Base-by-base conservation (phyloP, 805 yeast species). In the Starmera pachycereana region DNA sequence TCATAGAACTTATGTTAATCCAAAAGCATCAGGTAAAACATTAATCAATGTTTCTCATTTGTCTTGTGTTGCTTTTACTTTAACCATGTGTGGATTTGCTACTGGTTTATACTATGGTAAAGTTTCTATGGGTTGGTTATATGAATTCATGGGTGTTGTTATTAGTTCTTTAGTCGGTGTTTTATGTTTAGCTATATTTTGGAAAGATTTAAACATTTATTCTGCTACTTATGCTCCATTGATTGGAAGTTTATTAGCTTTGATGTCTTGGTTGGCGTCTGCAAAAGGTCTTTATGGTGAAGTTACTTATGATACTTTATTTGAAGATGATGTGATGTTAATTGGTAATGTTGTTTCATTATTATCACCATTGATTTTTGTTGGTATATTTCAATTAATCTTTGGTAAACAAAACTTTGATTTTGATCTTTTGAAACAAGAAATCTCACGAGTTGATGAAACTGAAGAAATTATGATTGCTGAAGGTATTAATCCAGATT, bases 111-210 rank as follows among this genome's bases (percentile, higher is more conserved):
- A 74, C 62, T 83, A 87, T 51, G 94, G 90, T 14, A 81, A 79
- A 18, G 80, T 87, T 41, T 74, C 82, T 32, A 81, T 85, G 88
- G 94, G 95, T 28, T 85, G 78, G 60, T 67, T 85, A 36, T 83
- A 84, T 58, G 83, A 82, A 52, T 60, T 86, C 44, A 84, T 84
- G 90, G 95, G 95, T 38, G 73, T 84, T 41, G 78, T 86, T 32
- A 82, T 86, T 37, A 80, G 88, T 27, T 77, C 90, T 44, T 95
- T 90, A 19, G 96, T 88, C 6, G 61, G 84, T 36, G 95, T 96
- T 2, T 74, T 82, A 32, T 74, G 76, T 5, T 60, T 82, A 53
- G 81, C 84, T 4, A 65, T 76, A 51, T 72, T 73, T 47, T 83
- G 88, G 57, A 66, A 54, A 43, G 73, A 72, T 36, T 86, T 80